These are phyloP conservation scores for Chrysoporthe austroafricana DNA, from an alignment of 2,329 filamentous ascomycete genomes.

Conservation along the genomic window DNA sequence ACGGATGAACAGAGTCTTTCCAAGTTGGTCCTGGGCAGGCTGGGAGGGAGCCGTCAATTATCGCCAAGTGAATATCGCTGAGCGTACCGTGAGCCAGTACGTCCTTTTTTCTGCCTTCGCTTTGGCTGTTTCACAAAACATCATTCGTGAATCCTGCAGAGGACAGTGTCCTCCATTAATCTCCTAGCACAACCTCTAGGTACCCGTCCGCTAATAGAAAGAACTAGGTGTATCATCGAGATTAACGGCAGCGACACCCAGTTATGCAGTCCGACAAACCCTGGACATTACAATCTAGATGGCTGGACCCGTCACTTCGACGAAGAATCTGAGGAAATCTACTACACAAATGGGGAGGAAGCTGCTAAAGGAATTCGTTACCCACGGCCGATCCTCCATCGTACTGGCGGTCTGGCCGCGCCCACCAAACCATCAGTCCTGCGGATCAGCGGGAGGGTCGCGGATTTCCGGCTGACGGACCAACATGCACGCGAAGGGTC, in stretches of 20 bases:
- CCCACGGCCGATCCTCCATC: not conserved
- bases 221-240: not conserved
- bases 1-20: constrained; percentile 15
- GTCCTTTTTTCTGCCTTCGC: not conserved
- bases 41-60: constrained; percentile 19
- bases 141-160: not conserved
- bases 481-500: constrained; percentile 1
- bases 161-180: not conserved
- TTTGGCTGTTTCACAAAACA: not conserved
- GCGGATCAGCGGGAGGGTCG: constrained; percentile 6
- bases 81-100: constrained; percentile 21
- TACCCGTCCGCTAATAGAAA: not conserved
- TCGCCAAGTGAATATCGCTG: constrained; percentile 12
- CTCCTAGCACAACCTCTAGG: no score
- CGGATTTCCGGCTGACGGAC: constrained; percentile 4
- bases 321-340: constrained; percentile 12
- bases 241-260: not conserved
- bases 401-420: not conserved
- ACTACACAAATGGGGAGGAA: constrained; percentile 9
- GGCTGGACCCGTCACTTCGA: constrained; percentile 17
- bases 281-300: not conserved
- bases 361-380: not conserved
- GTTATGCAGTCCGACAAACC: not conserved
- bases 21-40: constrained; percentile 26
- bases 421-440: constrained; percentile 6